Conservation (phyloP, 345 rosid species). For the Citrus glauca region DNA sequence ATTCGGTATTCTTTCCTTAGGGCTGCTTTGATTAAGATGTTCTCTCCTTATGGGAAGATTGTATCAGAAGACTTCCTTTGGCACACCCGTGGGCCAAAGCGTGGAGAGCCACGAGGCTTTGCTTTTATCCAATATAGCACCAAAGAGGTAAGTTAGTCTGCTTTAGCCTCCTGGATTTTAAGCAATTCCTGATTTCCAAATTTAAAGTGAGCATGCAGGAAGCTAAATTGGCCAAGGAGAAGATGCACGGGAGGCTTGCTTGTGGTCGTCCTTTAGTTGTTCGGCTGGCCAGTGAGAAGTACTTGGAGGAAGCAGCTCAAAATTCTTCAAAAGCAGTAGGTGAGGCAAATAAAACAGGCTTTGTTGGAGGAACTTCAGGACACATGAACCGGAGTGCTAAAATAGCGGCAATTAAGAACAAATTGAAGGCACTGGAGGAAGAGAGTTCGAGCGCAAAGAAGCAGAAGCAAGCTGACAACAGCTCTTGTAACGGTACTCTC, state of each 20-base stretch:
- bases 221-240: slow-evolving; percentile 88
- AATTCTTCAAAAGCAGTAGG: slow-evolving; percentile 31
- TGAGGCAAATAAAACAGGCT: slow-evolving; percentile 34
- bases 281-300: slow-evolving; percentile 77
- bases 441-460: slow-evolving; percentile 51
- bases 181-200: slow-evolving; percentile 57
- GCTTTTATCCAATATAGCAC: slow-evolving; percentile 74
- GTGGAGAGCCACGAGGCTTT: slow-evolving; percentile 87
- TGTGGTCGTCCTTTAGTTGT: slow-evolving; percentile 86
- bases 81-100: slow-evolving; percentile 93
- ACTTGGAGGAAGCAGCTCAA: slow-evolving; percentile 37
- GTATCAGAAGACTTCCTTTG: slow-evolving; percentile 83
- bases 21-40: slow-evolving; percentile 85
- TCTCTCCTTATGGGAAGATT: slow-evolving; percentile 84
- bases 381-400: slow-evolving; percentile 63
- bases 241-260: slow-evolving; percentile 91
- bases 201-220: slow-evolving; percentile 96
- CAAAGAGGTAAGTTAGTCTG: slow-evolving; percentile 68
- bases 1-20: slow-evolving; percentile 27
- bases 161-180: neutral
- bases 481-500: slow-evolving; percentile 1
- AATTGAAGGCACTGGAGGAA: slow-evolving; percentile 76
- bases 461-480: slow-evolving; percentile 42
- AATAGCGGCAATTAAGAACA: slow-evolving; percentile 86
- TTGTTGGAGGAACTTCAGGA: slow-evolving; percentile 40